Evolutionary conservation across 441 rosid species (phyloP).

Genomic region (Populus hybrid): DNA sequence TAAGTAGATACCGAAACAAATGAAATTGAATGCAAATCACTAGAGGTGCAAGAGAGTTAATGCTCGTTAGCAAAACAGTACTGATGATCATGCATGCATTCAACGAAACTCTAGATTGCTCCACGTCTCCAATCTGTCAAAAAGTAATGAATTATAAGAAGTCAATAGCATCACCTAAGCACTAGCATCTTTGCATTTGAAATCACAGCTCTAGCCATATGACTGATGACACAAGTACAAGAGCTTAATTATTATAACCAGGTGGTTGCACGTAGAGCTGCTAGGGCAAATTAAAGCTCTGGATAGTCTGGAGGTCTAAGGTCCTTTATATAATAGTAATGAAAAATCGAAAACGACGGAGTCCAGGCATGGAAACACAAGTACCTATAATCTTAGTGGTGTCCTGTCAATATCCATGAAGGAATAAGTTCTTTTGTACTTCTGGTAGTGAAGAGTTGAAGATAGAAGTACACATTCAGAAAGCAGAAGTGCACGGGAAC

Average conservation of each 20-base stretch:
- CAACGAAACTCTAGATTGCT: not conserved
- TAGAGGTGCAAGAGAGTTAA: not conserved
- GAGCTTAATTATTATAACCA: not conserved
- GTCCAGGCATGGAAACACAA: not conserved
- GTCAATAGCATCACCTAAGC: constrained; percentile 15
- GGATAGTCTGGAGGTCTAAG: too few relatives aligned
- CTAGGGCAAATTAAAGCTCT: too few relatives aligned
- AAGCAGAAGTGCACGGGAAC: not conserved
- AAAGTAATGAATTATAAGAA: not conserved
- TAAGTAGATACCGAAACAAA: not conserved
- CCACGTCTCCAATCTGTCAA: not conserved
- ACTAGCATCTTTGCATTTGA: constrained; percentile 10
- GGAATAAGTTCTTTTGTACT: constrained; percentile 10
- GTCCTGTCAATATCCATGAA: not conserved
- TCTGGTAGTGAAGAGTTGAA: not conserved
- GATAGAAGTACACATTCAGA: not conserved
- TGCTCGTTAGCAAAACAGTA: not conserved
- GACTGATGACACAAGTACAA: not conserved
- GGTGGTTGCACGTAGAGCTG: not conserved
- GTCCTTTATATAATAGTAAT: not conserved
- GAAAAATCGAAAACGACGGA: not conserved
- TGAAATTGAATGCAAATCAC: not conserved
- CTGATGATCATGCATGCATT: not conserved
- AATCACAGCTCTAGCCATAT: constrained; percentile 25
- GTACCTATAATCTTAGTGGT: not conserved